A percentile compares a stretch with the other conserved stretches of the same genome.
These are phyloP conservation scores for Cylindrodendrum hubeiense DNA, from an alignment of 2,329 filamentous ascomycete species.

Conservation along the genomic window DNA sequence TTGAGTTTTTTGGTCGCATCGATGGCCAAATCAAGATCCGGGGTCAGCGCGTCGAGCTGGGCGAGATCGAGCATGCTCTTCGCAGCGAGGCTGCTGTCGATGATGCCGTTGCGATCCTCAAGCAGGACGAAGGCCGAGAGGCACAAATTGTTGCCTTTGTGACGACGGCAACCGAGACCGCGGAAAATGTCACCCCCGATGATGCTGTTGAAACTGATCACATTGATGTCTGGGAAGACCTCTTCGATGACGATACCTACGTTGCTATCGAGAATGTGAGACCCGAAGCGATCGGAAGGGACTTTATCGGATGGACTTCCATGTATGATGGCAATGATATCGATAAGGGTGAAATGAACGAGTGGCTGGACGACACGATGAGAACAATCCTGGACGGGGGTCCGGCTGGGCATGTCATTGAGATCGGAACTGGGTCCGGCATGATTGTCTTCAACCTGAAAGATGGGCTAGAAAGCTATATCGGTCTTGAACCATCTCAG, in stretches of 20 bases:
- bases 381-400: slow-evolving; percentile 28
- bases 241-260: slow-evolving; percentile 30
- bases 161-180: background rate
- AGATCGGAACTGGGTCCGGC: slow-evolving; percentile 47
- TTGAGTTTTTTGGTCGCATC: slow-evolving; percentile 34
- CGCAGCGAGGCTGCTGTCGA: background rate
- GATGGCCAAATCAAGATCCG: slow-evolving; percentile 39
- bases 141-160: background rate
- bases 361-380: slow-evolving; percentile 49
- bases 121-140: background rate
- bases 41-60: slow-evolving; percentile 38
- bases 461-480: slow-evolving; percentile 34
- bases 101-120: background rate
- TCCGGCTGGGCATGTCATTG: slow-evolving; percentile 37
- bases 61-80: slow-evolving; percentile 31
- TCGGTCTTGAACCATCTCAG: slow-evolving; percentile 45
- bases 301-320: slow-evolving; percentile 43
- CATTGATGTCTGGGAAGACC: slow-evolving; percentile 20
- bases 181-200: background rate
- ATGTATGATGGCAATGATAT: slow-evolving; percentile 44
- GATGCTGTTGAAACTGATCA: background rate
- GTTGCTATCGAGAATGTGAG: slow-evolving; percentile 20
- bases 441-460: slow-evolving; percentile 48
- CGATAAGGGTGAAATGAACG: slow-evolving; percentile 45
- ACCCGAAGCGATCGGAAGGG: slow-evolving; percentile 27